Percentiles rank a stretch among this genome's conserved stretches.
These are phyloP conservation scores for Suillus luteus DNA, from an alignment of 768 basidiomycete genomes.

Conservation along the genomic window DNA sequence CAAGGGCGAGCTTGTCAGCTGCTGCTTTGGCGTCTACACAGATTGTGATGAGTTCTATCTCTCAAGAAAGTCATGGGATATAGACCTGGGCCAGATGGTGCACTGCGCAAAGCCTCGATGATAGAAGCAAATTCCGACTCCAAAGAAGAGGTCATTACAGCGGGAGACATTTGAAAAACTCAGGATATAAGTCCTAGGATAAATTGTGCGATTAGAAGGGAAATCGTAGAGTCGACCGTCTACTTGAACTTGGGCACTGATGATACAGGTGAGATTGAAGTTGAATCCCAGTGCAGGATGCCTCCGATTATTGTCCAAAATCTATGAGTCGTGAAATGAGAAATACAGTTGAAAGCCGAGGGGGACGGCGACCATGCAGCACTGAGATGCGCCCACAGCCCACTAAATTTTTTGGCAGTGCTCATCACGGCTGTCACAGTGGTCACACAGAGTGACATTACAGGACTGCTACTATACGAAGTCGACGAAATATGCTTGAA, in stretches of 20 bases:
- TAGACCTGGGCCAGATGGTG: slow-evolving; percentile 64
- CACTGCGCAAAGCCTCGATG: slow-evolving; percentile 50
- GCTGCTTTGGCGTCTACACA: slow-evolving; percentile 80
- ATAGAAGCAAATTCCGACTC: slow-evolving; percentile 45
- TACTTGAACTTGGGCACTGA: slow-evolving; percentile 9
- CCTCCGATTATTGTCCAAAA: not conserved
- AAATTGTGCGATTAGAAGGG: slow-evolving; percentile 8
- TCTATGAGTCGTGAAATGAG: slow-evolving; percentile 5
- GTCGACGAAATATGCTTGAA: not conserved
- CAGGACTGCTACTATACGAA: not conserved
- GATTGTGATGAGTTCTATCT: slow-evolving; percentile 11
- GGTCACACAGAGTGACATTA: not conserved
- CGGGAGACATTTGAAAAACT: slow-evolving; percentile 50
- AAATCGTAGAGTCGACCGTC: slow-evolving; percentile 5
- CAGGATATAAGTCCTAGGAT: slow-evolving; percentile 14
- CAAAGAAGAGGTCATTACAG: slow-evolving; percentile 47
- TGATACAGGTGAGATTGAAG: slow-evolving; percentile 22
- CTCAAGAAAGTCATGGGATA: slow-evolving; percentile 12
- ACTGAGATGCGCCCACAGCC: not conserved
- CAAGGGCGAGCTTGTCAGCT: slow-evolving; percentile 76
- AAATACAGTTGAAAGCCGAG: not conserved
- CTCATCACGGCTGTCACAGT: not conserved
- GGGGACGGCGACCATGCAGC: not conserved
- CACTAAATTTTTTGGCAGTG: not conserved
- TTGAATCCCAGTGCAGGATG: slow-evolving; percentile 3